Evolutionary conservation across 1,284 basidiomycete species (phyloP), one percentile per base, ranked within the genome.

Genomic region (Boletus holoroseus): DNA sequence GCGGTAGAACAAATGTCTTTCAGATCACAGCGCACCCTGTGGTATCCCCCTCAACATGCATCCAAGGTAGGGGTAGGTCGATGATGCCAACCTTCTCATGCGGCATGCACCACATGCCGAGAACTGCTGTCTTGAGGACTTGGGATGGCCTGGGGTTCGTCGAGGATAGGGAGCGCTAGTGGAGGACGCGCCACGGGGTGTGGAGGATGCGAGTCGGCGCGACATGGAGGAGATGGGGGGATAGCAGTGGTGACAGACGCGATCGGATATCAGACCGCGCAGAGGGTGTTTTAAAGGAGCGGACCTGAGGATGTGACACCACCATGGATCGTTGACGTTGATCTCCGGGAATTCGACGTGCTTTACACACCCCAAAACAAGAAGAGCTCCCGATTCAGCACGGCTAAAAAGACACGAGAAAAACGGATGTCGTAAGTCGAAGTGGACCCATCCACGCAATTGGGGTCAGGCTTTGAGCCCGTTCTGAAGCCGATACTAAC

Each of bases 91-190:
- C 86, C 91, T 79, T 62, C 91, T 73, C 81, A 90, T 90, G 47
- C 91, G 83, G 70, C 91, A 94, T 32, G 91, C 90, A 45, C 90
- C 91, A 64, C 91, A 94, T 3, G 91, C 91, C 31, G 86, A 84
- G 70, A 89, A 91, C 61, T 91, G 89, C 60, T 88, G 85, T 44
- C 88, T 73, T 3, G 81, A 78, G 11, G 85, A 83, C 66, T 88
- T 88, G 49, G 85, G 81, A 52, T 85, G 81, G 27, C 72, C 73
- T 6, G 75, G 62, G 8, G 76, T 64, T n/a, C 79, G 75, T 41
- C 81, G 77, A 18, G 74, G 62, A 58, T 81, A 80, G 5, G 76
- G 79, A 6, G 75, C 60, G 34, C 44, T 45, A 5, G 62, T n/a
- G 30, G 59, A 53, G 2, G 55, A 63, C 2, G 70, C 56, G 47